phyloP scores from a whole-genome alignment of 2,329 filamentous ascomycete species.

The Colletotrichum sp. region DNA sequence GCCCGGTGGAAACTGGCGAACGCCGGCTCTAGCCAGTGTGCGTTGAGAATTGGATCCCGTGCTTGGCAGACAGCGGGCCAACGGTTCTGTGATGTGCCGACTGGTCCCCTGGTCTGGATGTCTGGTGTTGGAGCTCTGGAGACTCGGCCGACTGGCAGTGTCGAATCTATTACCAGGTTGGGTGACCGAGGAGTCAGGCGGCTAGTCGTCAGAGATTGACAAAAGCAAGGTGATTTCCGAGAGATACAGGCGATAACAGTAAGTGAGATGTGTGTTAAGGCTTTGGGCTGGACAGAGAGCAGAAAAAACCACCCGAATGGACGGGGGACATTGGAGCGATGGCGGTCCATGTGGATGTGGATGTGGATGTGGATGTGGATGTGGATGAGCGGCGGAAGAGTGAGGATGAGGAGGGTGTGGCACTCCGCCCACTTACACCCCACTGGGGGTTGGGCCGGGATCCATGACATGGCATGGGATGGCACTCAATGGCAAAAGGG shows the following conservation, averaged over 20 bases:
- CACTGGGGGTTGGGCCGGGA: constrained; percentile 7
- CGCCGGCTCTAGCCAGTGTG: constrained; percentile 6
- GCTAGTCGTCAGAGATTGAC: constrained; percentile 1
- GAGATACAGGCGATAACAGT: not conserved
- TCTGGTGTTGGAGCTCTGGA: not conserved
- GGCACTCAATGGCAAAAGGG: not conserved
- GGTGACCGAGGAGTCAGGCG: not conserved
- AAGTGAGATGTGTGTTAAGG: not conserved
- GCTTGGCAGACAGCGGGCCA: constrained; percentile 9
- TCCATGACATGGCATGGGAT: constrained; percentile 1
- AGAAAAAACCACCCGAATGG: not conserved
- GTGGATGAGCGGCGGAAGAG: not conserved
- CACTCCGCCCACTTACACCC: constrained; percentile 16
- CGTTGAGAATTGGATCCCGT: constrained; percentile 16
- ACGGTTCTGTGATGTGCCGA: constrained; percentile 7
- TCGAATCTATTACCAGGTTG: constrained; percentile 8
- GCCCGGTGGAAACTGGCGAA: constrained; percentile 12
- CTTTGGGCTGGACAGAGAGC: not conserved
- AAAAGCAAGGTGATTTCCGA: not conserved
- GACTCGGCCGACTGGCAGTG: not conserved
- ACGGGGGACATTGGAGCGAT: not conserved
- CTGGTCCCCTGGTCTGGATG: not conserved
- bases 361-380: not conserved
- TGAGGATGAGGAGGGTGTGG: constrained; percentile 2
- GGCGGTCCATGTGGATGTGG: not conserved